Evolutionary conservation across 1,284 basidiomycete species (phyloP).

Genomic region (Mycosarcoma maydis): DNA sequence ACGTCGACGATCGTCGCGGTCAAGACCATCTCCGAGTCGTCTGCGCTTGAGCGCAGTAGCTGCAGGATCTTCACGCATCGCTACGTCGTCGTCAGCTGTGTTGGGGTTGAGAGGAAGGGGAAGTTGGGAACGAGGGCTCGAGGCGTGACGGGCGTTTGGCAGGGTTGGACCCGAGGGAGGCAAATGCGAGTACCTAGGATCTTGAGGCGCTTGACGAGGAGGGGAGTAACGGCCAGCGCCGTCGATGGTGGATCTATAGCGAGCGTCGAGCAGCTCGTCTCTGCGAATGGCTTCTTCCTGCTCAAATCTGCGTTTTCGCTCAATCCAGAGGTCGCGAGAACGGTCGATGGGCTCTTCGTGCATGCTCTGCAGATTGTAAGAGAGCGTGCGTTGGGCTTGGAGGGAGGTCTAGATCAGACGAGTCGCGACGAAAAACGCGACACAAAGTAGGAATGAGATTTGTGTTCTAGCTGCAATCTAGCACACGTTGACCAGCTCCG

Average conservation of each 20-base stretch:
- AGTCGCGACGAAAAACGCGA: background rate
- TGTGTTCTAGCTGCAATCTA: background rate
- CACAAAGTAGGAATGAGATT: background rate
- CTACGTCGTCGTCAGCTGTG: conserved; percentile 16
- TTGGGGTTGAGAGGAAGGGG: conserved; percentile 12
- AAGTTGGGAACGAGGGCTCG: conserved; percentile 30
- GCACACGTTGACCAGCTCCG: too few relatives aligned
- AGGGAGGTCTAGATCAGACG: background rate
- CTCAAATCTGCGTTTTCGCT: conserved; percentile 47
- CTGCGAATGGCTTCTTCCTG: conserved; percentile 36
- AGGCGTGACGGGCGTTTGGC: conserved; percentile 12
- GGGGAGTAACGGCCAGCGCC: conserved; percentile 25
- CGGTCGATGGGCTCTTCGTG: conserved; percentile 52
- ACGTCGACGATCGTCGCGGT: conserved; percentile 36
- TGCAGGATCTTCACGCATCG: conserved; percentile 39
- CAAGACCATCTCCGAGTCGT: conserved; percentile 33
- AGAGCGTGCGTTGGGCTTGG: conserved; percentile 5
- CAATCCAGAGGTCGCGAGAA: conserved; percentile 49
- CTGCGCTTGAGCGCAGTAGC: conserved; percentile 35
- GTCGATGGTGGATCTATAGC: conserved; percentile 31
- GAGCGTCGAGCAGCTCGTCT: conserved; percentile 36
- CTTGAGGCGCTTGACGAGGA: conserved; percentile 16
- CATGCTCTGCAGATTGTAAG: conserved; percentile 32
- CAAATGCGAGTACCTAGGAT: conserved; percentile 29
- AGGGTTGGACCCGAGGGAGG: conserved; percentile 4